Conservation (phyloP, 1,284 basidiomycete species). For the Apiotrichum mycotoxinovorans region DNA sequence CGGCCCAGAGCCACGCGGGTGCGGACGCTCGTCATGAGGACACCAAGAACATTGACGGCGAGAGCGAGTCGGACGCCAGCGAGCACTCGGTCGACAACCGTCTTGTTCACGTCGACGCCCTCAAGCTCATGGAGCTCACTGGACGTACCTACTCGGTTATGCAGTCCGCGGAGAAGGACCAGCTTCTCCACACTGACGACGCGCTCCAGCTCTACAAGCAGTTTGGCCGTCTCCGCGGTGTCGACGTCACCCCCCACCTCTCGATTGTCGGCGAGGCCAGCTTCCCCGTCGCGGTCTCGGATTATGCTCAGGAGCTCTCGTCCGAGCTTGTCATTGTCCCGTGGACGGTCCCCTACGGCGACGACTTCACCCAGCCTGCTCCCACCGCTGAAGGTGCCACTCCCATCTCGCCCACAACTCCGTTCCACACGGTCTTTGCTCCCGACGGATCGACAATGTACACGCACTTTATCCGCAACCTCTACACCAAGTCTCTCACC, state of each 20-base stretch:
- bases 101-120: constrained; percentile 57
- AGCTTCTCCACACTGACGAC: constrained; percentile 69
- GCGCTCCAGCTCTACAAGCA: constrained; percentile 70
- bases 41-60: constrained; percentile 6
- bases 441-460: constrained; percentile 55
- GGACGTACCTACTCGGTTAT: constrained; percentile 81
- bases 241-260: constrained; percentile 61
- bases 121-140: constrained; percentile 84
- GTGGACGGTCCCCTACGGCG: constrained; percentile 57
- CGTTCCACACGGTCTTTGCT: constrained; percentile 46
- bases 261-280: constrained; percentile 68
- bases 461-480: constrained; percentile 72
- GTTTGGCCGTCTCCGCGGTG: constrained; percentile 69
- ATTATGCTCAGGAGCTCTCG: constrained; percentile 59
- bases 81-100: constrained; percentile 3
- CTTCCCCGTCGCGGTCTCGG: constrained; percentile 64
- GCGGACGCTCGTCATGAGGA: constrained; percentile 10
- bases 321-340: constrained; percentile 78
- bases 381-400: constrained; percentile 8
- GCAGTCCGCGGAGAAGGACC: constrained; percentile 66
- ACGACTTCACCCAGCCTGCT: constrained; percentile 7
- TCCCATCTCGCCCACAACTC: constrained; percentile 37
- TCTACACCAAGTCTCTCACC: constrained; percentile 61
- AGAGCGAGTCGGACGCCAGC: background rate
- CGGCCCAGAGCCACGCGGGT: constrained; percentile 51